Conservation (phyloP, 768 basidiomycete genomes). For the Chlorophyllum brunneum region DNA sequence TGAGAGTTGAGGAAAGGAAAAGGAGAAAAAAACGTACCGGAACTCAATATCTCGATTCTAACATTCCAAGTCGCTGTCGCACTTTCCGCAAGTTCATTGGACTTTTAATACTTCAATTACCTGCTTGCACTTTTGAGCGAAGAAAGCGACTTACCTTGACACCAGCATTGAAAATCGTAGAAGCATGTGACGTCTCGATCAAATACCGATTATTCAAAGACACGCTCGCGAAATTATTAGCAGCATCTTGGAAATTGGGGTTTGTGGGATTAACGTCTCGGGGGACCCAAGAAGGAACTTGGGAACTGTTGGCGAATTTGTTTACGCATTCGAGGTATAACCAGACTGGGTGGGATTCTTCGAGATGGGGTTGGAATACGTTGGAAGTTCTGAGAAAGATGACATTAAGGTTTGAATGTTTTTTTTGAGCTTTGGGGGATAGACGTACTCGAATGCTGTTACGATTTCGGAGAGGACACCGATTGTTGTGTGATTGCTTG, state of each 20-base stretch:
- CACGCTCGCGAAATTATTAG: slow-evolving; percentile 20
- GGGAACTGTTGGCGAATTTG: slow-evolving; percentile 17
- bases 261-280: slow-evolving; percentile 15
- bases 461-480: slow-evolving; percentile 28
- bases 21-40: slow-evolving; percentile 15
- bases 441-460: slow-evolving; percentile 22
- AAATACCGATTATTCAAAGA: slow-evolving; percentile 22
- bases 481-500: slow-evolving; percentile 23
- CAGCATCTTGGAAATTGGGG: slow-evolving; percentile 20
- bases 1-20: not conserved
- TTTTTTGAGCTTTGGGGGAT: not conserved
- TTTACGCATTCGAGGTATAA: slow-evolving; percentile 22
- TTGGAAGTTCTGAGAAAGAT: slow-evolving; percentile 17
- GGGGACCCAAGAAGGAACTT: slow-evolving; percentile 22
- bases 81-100: slow-evolving; percentile 25
- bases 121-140: no score
- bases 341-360: slow-evolving; percentile 24
- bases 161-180: slow-evolving; percentile 25
- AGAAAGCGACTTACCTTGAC: slow-evolving; percentile 18
- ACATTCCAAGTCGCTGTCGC: slow-evolving; percentile 23
- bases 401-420: no score
- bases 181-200: slow-evolving; percentile 25
- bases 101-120: slow-evolving; percentile 11
- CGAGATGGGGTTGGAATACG: slow-evolving; percentile 21
- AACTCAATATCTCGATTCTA: slow-evolving; percentile 24